These are phyloP conservation scores for Parastagonospora avenae DNA, from an alignment of 2,329 filamentous ascomycete species.

Conservation along the genomic window DNA sequence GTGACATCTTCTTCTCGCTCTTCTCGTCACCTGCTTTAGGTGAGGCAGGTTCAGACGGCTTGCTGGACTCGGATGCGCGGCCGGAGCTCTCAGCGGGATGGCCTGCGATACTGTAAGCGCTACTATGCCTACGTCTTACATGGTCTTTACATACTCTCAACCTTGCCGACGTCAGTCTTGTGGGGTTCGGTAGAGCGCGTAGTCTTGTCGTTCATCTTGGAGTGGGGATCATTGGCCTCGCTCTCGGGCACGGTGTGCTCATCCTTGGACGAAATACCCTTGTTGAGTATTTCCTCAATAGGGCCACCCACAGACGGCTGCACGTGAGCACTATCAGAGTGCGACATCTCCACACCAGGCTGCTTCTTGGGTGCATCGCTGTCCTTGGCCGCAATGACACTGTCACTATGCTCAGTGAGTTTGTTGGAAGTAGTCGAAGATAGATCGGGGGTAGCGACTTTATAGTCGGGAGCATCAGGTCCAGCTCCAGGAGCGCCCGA, in stretches of 20 bases:
- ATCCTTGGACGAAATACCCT: not conserved
- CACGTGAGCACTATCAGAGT: not conserved
- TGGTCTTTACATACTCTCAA: slow-evolving; percentile 42
- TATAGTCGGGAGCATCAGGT: slow-evolving; percentile 18
- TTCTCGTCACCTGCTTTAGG: slow-evolving; percentile 22
- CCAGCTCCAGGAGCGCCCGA: slow-evolving; percentile 28
- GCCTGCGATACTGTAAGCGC: slow-evolving; percentile 51
- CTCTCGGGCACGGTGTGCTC: slow-evolving; percentile 31
- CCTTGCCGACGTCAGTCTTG: slow-evolving; percentile 69
- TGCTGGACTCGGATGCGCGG: slow-evolving; percentile 38
- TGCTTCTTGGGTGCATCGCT: slow-evolving; percentile 21
- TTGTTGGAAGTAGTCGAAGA: slow-evolving; percentile 6
- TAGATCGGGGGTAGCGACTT: slow-evolving; percentile 5
- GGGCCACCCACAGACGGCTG: not conserved
- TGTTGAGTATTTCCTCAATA: not conserved
- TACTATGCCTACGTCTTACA: slow-evolving; percentile 22
- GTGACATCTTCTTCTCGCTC: slow-evolving; percentile 57
- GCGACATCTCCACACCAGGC: not conserved
- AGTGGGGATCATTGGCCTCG: slow-evolving; percentile 43
- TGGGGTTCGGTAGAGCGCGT: slow-evolving; percentile 57
- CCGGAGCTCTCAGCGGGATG: slow-evolving; percentile 61
- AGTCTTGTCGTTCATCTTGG: slow-evolving; percentile 5
- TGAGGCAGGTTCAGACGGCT: slow-evolving; percentile 19
- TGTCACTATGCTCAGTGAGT: not conserved
- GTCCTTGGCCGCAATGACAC: slow-evolving; percentile 15